Evolutionary conservation across 768 basidiomycete species (phyloP).

Genomic region (Mycena filopes): DNA sequence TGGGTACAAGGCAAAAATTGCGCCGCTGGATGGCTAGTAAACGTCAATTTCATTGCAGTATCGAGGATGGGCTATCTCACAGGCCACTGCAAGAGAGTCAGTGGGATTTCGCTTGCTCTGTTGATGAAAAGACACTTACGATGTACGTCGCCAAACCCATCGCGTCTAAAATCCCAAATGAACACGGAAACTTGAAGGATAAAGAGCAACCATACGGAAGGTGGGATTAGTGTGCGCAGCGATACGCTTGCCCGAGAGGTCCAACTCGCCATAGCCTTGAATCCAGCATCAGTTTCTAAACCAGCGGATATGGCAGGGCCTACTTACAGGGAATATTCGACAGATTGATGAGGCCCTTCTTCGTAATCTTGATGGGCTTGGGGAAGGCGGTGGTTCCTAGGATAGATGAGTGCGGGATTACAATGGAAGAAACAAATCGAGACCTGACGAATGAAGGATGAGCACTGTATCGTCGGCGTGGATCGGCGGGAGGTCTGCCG

Average conservation of each 20-base stretch:
- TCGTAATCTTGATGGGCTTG: constrained; percentile 13
- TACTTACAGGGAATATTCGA: constrained; percentile 21
- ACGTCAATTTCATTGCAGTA: background rate
- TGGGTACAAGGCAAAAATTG: constrained; percentile 14
- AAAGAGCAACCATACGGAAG: no score
- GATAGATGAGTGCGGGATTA: background rate
- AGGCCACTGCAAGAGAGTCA: constrained; percentile 9
- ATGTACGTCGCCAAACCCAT: constrained; percentile 15
- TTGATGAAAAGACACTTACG: background rate
- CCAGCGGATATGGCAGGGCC: background rate
- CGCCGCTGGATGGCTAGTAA: constrained; percentile 9
- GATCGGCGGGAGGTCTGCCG: background rate
- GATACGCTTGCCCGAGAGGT: constrained; percentile 5
- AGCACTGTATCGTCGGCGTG: background rate
- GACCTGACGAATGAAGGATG: constrained; percentile 23
- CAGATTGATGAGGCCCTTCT: constrained; percentile 11
- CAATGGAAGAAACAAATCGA: background rate
- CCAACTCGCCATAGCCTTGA: constrained; percentile 21
- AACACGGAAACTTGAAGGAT: no score
- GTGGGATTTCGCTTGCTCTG: background rate
- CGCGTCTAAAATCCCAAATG: constrained; percentile 12
- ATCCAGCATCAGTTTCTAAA: no score
- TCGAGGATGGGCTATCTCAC: background rate
- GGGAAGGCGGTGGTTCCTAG: constrained; percentile 16
- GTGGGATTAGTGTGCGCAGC: constrained; percentile 15